These are phyloP conservation scores for Apiospora arundinis DNA, from an alignment of 2,329 filamentous ascomycete species.

Conservation along the genomic window DNA sequence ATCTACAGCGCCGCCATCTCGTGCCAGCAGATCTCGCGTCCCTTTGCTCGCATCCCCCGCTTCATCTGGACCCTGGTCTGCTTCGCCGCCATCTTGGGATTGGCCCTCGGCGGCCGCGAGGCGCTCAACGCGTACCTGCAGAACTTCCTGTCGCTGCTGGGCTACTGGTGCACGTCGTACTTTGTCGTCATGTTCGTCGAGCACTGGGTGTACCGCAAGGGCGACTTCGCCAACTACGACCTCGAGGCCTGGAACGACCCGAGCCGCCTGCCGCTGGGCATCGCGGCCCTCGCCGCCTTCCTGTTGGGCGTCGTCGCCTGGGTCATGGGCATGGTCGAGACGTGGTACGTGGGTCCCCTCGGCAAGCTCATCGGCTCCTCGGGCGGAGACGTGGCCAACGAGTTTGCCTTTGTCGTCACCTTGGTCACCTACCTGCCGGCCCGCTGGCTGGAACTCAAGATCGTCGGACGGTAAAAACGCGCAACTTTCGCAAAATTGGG, in stretches of 20 bases:
- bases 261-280: constrained; percentile 48
- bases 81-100: constrained; percentile 51
- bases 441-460: constrained; percentile 55
- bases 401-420: constrained; percentile 58
- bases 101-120: constrained; percentile 51
- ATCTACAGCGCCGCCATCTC: constrained; percentile 48
- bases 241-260: constrained; percentile 56
- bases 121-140: constrained; percentile 51
- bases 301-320: constrained; percentile 47
- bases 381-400: constrained; percentile 58
- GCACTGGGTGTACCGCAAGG: constrained; percentile 54
- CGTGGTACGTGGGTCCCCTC: constrained; percentile 57
- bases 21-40: constrained; percentile 49
- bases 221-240: constrained; percentile 51
- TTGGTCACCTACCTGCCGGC: constrained; percentile 53
- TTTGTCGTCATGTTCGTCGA: constrained; percentile 55
- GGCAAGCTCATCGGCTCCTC: constrained; percentile 49
- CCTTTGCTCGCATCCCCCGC: constrained; percentile 50
- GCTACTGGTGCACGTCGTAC: constrained; percentile 58
- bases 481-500: background rate
- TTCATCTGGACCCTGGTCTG: constrained; percentile 54
- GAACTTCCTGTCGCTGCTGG: constrained; percentile 55
- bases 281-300: constrained; percentile 52
- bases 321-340: constrained; percentile 65
- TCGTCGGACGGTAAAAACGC: constrained; percentile 44